These are phyloP conservation scores for Jamesozyma piceae DNA, from an alignment of 805 yeast genomes.

Conservation along the genomic window DNA sequence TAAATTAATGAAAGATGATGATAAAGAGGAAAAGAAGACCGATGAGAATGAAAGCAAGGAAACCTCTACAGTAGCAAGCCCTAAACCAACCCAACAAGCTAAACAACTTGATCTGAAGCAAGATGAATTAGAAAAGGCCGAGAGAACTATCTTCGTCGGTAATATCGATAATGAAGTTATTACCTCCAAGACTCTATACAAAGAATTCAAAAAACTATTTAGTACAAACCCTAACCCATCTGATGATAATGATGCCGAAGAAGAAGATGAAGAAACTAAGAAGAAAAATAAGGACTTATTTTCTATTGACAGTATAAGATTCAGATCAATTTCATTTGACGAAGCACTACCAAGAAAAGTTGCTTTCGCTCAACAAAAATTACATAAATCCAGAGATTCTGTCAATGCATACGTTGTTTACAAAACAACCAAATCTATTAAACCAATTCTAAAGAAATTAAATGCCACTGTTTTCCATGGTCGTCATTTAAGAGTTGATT, in stretches of 20 bases:
- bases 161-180: conserved; percentile 63
- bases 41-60: conserved; percentile 17
- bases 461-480: conserved; percentile 63
- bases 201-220: conserved; percentile 59
- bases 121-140: conserved; percentile 72
- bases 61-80: conserved; percentile 10
- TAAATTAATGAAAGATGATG: conserved; percentile 37
- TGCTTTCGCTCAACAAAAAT: conserved; percentile 72
- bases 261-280: conserved; percentile 1
- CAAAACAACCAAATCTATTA: conserved; percentile 39
- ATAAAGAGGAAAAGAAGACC: conserved; percentile 23
- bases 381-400: conserved; percentile 69
- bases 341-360: conserved; percentile 86
- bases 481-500: conserved; percentile 83
- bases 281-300: conserved; percentile 22
- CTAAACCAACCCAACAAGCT: conserved; percentile 27
- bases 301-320: conserved; percentile 64
- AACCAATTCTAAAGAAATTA: conserved; percentile 31
- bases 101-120: conserved; percentile 52
- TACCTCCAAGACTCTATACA: conserved; percentile 50
- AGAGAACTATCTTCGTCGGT: conserved; percentile 79
- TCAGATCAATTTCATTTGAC: conserved; percentile 83
- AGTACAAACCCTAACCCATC: conserved; percentile 10
- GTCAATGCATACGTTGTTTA: conserved; percentile 86
- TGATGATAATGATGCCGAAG: conserved; percentile 9